Conservation (phyloP, 768 basidiomycete genomes). For the Scleroderma bovista region DNA sequence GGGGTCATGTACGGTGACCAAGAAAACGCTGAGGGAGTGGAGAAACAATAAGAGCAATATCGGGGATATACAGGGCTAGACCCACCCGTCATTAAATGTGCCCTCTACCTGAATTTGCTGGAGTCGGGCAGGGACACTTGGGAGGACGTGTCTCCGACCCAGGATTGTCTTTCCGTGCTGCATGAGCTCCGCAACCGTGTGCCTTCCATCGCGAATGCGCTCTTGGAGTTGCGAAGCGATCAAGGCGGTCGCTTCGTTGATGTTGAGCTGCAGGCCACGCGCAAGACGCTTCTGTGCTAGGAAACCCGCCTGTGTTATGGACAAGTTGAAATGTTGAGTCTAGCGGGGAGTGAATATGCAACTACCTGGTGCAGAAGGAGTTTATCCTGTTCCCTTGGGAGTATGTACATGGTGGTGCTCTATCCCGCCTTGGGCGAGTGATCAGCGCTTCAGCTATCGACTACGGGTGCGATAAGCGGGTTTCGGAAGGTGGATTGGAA, state of each 20-base stretch:
- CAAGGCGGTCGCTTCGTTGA: slow-evolving; percentile 82
- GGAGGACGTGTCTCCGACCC: slow-evolving; percentile 84
- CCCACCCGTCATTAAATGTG: slow-evolving; percentile 82
- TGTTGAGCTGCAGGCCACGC: slow-evolving; percentile 83
- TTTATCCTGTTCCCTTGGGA: slow-evolving; percentile 73
- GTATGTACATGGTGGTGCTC: slow-evolving; percentile 56
- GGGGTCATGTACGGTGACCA: slow-evolving; percentile 97
- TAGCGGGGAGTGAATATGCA: not conserved
- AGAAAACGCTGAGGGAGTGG: slow-evolving; percentile 50
- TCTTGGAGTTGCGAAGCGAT: slow-evolving; percentile 93
- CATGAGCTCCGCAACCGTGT: slow-evolving; percentile 90
- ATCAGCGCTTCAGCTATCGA: no score
- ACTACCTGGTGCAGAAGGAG: slow-evolving; percentile 65
- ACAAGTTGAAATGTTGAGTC: not conserved
- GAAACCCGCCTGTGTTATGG: slow-evolving; percentile 59
- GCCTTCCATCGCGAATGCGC: slow-evolving; percentile 83
- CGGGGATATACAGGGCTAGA: not conserved
- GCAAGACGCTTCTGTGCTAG: slow-evolving; percentile 94
- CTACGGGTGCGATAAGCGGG: no score
- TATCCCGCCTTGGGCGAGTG: no score
- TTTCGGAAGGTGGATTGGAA: no score
- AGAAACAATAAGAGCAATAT: not conserved
- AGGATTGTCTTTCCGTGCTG: slow-evolving; percentile 84
- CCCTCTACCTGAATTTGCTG: slow-evolving; percentile 94
- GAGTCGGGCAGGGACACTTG: slow-evolving; percentile 67